Percentiles rank a stretch among this genome's conserved stretches.
These are phyloP conservation scores for Aureobasidium uvarum DNA, from an alignment of 2,329 filamentous ascomycete genomes.

Conservation along the genomic window DNA sequence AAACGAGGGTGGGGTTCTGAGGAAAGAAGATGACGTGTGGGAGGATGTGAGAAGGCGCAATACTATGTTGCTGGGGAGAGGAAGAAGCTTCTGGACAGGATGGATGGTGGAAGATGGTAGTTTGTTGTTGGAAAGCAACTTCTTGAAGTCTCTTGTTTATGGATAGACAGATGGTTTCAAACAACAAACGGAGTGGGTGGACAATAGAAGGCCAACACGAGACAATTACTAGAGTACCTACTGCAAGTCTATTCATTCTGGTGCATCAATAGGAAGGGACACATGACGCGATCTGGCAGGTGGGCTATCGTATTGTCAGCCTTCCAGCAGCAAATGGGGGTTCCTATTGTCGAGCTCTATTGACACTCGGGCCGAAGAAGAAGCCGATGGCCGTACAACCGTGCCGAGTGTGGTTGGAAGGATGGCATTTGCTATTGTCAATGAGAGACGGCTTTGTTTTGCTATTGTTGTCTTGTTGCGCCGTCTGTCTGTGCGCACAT, in stretches of 20 bases:
- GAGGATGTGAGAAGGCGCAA: background rate
- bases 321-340: background rate
- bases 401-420: background rate
- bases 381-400: background rate
- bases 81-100: background rate
- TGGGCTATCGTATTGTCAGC: constrained; percentile 17
- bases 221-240: constrained; percentile 1
- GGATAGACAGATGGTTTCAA: background rate
- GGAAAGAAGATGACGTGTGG: background rate
- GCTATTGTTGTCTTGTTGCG: constrained; percentile 18
- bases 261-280: constrained; percentile 20
- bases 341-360: constrained; percentile 12
- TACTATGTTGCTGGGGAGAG: background rate
- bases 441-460: constrained; percentile 15
- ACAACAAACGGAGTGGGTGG: background rate
- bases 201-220: constrained; percentile 6
- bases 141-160: constrained; percentile 12
- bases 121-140: background rate
- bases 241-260: constrained; percentile 7
- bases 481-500: constrained; percentile 14
- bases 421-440: constrained; percentile 13
- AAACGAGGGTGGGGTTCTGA: background rate
- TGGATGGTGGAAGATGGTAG: background rate
- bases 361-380: constrained; percentile 6
- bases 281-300: constrained; percentile 3